Evolutionary conservation across 176 grass and related monocot species (phyloP).

Genomic region (Themeda triandra): DNA sequence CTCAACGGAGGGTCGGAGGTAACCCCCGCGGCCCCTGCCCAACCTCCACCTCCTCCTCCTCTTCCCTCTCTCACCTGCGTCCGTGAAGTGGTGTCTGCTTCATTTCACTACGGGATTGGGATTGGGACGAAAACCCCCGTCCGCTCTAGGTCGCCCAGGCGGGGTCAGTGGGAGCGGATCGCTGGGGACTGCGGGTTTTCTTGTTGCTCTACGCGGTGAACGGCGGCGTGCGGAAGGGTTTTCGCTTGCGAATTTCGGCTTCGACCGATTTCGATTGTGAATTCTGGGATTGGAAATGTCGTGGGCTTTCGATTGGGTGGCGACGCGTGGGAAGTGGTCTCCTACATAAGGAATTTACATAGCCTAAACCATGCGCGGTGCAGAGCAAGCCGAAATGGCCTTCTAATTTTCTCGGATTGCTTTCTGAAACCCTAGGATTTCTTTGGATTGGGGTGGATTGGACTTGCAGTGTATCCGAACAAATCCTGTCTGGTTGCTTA

Average conservation of each 20-base stretch:
- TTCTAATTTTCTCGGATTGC: neutral
- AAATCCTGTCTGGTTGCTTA: neutral
- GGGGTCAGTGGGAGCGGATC: neutral
- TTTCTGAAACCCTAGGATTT: neutral
- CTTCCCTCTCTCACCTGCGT: neutral
- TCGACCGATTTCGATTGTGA: neutral
- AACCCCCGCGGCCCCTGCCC: too few species aligned
- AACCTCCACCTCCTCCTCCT: neutral
- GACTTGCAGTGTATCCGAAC: too few species aligned
- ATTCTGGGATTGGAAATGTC: neutral
- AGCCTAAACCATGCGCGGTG: neutral
- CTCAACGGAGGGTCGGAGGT: slow-evolving; percentile 5
- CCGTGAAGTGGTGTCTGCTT: neutral
- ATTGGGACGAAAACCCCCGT: neutral
- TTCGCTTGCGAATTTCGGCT: neutral
- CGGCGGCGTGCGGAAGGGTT: neutral
- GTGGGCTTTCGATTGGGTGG: neutral
- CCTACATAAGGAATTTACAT: neutral
- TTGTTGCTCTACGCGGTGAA: neutral
- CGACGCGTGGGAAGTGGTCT: neutral
- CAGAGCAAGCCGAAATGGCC: neutral
- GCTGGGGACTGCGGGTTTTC: neutral
- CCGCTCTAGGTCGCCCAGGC: neutral
- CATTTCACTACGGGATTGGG: neutral
- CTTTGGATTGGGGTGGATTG: too few species aligned